phyloP scores from a whole-genome alignment of 2,329 filamentous ascomycete genomes.

The Colletotrichum destructivum region DNA sequence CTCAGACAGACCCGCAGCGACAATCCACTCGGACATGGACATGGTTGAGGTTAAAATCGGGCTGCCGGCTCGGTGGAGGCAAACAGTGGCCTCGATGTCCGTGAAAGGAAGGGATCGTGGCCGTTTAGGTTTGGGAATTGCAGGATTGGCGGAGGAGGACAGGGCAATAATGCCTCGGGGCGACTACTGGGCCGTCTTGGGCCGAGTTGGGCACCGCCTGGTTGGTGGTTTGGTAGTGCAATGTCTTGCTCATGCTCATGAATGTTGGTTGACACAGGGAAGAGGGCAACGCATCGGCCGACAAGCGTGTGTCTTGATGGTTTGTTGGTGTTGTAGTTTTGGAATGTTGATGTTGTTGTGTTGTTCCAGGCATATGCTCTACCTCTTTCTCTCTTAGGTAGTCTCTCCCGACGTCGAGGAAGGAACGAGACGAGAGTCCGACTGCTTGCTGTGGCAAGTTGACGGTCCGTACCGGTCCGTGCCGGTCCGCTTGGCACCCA shows the following conservation, averaged over 20 bases:
- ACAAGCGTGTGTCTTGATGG: background rate
- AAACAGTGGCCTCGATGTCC: slow-evolving; percentile 1
- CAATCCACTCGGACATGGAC: slow-evolving; percentile 26
- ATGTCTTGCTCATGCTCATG: background rate
- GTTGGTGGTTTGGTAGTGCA: background rate
- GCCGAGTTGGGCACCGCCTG: background rate
- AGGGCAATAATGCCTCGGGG: background rate
- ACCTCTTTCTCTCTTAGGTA: background rate
- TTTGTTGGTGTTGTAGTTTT: background rate
- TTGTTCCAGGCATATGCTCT: background rate
- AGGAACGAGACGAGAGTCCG: too few relatives aligned
- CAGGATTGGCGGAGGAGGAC: background rate
- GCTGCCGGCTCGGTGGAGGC: slow-evolving; percentile 25
- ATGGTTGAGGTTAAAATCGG: slow-evolving; percentile 32
- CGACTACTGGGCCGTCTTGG: background rate
- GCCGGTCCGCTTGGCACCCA: too few relatives aligned
- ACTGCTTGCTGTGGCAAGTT: too few relatives aligned
- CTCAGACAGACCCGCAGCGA: background rate
- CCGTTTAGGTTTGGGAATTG: slow-evolving; percentile 4
- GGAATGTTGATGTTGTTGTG: background rate
- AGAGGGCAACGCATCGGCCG: too few relatives aligned
- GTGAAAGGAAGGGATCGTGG: slow-evolving; percentile 30
- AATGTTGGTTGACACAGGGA: too few relatives aligned
- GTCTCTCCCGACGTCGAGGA: too few relatives aligned
- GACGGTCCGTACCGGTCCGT: too few relatives aligned